Base-by-base conservation (phyloP, 169 alveolate species). In the Plasmodium inui region DNA sequence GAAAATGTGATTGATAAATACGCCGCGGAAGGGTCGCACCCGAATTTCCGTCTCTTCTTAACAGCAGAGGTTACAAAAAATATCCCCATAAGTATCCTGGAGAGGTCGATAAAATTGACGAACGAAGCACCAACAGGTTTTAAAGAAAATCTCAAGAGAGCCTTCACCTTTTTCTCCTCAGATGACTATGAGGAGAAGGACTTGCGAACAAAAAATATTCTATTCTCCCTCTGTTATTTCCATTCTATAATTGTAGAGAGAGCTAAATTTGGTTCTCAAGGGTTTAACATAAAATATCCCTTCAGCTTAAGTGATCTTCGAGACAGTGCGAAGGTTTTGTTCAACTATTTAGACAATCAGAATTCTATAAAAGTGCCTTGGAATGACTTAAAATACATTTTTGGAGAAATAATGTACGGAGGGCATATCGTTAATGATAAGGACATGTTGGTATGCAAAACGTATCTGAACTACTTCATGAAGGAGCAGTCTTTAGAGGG, bases 381-480 rank as follows among this genome's bases (percentile, higher is more conserved):
- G 99, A 99, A 98, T 85, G 99, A 99, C 96, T 97, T 99, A 53
- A 97, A 97, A 92, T 99, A 98, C 96, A 98, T 99, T 86, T 98
- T 98, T 92, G 99, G 99, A 50, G 99, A 99, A 97, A 99, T 99
- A 89, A 99, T 99, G 99, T 99, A 99, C 85, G 99, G 99, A 17
- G 99, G 99, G 30, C 99, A 99, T 94, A 99, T 99, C 82, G 99
- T 98, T 19, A 99, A 99, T 96, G 99, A 98, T 94, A 96, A 98
- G 98, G 99, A 99, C 92, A 97, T 99, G 96, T 96, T 97, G 84
- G 95, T 98, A 74, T 98, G 99, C 92, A 97, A 92, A 70, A 97
- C 99, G 70, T 98, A 98, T 95, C 96, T 98, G 55, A 98, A 97
- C 92, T 97, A 97, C 93, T 97, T 97, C 92, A 98, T 98, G 99